Evolutionary conservation across 805 yeast genomes (phyloP), one percentile per base, ranked within the genome.

Genomic region (Yarrowia sp.): DNA sequence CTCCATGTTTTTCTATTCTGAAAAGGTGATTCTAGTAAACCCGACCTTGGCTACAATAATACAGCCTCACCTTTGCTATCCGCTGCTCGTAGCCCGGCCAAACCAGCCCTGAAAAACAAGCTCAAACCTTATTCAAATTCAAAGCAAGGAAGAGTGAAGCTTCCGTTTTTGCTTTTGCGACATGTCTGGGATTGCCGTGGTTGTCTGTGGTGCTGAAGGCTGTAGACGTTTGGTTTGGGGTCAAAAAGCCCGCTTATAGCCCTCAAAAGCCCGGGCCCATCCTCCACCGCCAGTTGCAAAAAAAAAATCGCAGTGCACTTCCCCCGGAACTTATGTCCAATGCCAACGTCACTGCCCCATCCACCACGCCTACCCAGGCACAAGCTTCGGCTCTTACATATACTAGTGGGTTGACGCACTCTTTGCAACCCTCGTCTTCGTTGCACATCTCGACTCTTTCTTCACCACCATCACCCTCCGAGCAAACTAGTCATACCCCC

Each of bases 181-280:
- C 39, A 35, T 51, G 58, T 51, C 58, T 51, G 58, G 58, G 58
- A 51, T 51, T 51, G 58, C 58, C 58, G 22, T 51, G 17, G 43
- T 50, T 50, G 57, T 35, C 31, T 32, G 28, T 18, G 38, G 53
- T n/a, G 33, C 17, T 48, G 17, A 33, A 47, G 55, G 55, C 55
- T 33, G 55, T 48, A 17, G 55, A 47, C 1, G 8, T 32, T 32
- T 47, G 38, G 28, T 36, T 22, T 32, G 28, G 22, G 31, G 32
- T 22, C 28, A 13, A 11, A 4, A 5, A 14, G 51, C 22, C 4
- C 8, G 4, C 15, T 31, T n/a, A 35, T n/a, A 32, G 22, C 4
- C 32, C 39, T 15, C 53, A 47, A 32, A 47, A 47, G 50, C 14
- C 7, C 3, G 11, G 4, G 35, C 7, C 1, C 10, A 17, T 44